Evolutionary conservation across 331 rosid species (phyloP).

Genomic region (Quercus tomentella): DNA sequence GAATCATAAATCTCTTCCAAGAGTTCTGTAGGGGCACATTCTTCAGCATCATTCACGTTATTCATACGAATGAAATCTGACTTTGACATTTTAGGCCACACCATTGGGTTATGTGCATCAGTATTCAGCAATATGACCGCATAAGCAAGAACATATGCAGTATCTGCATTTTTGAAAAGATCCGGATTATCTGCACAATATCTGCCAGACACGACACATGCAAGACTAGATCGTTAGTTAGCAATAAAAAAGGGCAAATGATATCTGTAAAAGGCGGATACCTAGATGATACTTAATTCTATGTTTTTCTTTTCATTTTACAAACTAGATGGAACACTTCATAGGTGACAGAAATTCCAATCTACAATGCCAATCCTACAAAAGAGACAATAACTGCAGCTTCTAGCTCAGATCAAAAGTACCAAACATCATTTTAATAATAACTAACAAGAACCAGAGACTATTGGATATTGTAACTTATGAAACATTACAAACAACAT

Average conservation of each 20-base stretch:
- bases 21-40: constrained; percentile 85
- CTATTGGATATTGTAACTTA: neutral
- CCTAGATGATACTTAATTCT: neutral
- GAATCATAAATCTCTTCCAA: constrained; percentile 91
- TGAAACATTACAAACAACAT: neutral
- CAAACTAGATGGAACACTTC: neutral
- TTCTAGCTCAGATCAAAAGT: neutral
- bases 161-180: constrained; percentile 95
- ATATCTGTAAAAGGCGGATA: constrained; percentile 14
- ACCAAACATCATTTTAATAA: neutral
- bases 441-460: neutral
- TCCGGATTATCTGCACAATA: constrained; percentile 96
- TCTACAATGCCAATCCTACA: neutral
- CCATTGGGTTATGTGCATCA: constrained; percentile 99
- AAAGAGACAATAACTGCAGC: neutral
- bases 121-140: constrained; percentile 96
- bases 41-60: constrained; percentile 80
- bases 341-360: neutral
- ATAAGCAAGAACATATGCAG: constrained; percentile 97
- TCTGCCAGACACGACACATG: constrained; percentile 48
- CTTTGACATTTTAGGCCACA: constrained; percentile 99
- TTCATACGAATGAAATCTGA: constrained; percentile 87
- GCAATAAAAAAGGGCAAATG: constrained; percentile 19
- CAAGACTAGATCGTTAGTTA: constrained; percentile 27
- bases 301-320: neutral